phyloP scores from a whole-genome alignment of 805 yeast genomes.

The Candida silvicultrix region DNA sequence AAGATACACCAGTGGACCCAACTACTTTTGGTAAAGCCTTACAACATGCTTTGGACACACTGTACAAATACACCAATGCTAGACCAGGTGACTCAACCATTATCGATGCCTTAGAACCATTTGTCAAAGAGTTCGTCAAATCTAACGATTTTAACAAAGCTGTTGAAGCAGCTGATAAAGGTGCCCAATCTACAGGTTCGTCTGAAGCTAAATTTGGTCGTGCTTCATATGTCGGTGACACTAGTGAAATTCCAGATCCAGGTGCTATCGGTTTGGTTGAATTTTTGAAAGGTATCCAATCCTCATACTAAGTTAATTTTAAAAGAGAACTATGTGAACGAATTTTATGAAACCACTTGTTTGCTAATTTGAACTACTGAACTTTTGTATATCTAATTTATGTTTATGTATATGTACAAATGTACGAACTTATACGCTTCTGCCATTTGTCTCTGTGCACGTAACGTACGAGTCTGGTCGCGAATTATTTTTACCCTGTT shows the following conservation, averaged over 20 bases:
- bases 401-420: no score
- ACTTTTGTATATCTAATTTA: neutral
- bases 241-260: conserved; percentile 72
- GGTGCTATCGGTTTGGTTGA: conserved; percentile 86
- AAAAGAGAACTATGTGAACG: neutral
- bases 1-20: conserved; percentile 23
- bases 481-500: neutral
- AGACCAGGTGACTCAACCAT: conserved; percentile 84
- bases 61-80: conserved; percentile 84
- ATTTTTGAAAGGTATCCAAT: conserved; percentile 33
- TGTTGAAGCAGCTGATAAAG: conserved; percentile 59
- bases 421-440: no score
- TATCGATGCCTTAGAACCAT: conserved; percentile 86
- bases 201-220: conserved; percentile 87
- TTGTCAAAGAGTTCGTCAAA: conserved; percentile 52
- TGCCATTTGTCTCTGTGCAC: no score
- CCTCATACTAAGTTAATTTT: no score
- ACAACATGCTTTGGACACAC: conserved; percentile 55
- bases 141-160: conserved; percentile 54
- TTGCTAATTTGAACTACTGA: neutral
- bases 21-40: conserved; percentile 42
- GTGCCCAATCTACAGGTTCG: conserved; percentile 70
- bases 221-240: conserved; percentile 87
- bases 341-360: neutral
- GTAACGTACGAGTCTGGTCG: no score